Evolutionary conservation across 257 asterid species (phyloP), one percentile per base, ranked within the genome.

Genomic region (Fraxinus excelsior): DNA sequence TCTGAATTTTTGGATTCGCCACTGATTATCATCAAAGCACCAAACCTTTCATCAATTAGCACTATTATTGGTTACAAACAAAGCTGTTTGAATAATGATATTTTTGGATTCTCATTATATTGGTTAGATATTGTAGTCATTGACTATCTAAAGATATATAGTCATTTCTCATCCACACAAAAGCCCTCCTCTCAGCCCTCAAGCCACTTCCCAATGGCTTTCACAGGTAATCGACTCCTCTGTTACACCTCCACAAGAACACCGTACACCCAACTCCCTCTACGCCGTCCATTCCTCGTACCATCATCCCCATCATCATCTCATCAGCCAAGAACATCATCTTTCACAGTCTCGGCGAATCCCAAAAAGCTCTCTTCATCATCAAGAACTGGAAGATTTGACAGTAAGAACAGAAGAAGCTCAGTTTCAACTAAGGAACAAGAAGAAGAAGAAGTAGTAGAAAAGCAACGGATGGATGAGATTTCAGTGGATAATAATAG

Each of bases 361-460:
- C 88, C 97, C 37, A 91, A 87, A 85, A 91, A 90, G 85, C 77
- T 71, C 37, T 81, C 87, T 37, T 81, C 87, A 58, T 75, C 90
- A 35, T 31, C 94, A 1, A 90, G 83, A 78, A 84, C 89, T 11
- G 99, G 99, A n/a, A 87, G 60, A 78, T 88, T 90, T 67, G 98
- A 90, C 82, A 86, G 95, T 85, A 93, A 89, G 89, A 95, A 90
- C 84, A 84, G 87, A 38, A 90, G 80, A 80, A 78, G 82, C 76
- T 84, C 94, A 12, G 74, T 84, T 8, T 83, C 92, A 13, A 92
- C 91, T 0, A 84, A 84, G 73, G 94, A 89, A 23, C 66, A 58
- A 31, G 80, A 84, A 38, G 87, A 74, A 4, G 79, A 82, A 6
- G 49, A 10, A 42, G 46, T 40, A 40, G 74, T 75, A 13, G 87